phyloP scores from a whole-genome alignment of 2,329 filamentous ascomycete genomes.

The Graphilbum ipis-grandicollis region DNA sequence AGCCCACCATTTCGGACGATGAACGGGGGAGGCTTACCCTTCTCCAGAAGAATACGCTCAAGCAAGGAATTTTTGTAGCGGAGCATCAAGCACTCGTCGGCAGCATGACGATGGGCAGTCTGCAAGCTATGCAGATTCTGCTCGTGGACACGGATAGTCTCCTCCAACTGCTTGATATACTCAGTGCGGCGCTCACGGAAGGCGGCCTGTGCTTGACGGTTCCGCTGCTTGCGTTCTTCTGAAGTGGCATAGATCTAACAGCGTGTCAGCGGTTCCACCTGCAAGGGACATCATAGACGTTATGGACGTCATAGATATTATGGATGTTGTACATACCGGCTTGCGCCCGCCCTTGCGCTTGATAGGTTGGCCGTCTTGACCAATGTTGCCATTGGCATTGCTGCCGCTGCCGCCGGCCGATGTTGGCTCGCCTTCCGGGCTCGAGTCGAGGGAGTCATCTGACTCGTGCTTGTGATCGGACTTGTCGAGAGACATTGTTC shows the following conservation, averaged over 20 bases:
- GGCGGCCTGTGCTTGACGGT: conserved; percentile 90
- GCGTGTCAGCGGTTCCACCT: too few species aligned
- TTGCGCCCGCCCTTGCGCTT: conserved; percentile 97
- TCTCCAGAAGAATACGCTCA: conserved; percentile 88
- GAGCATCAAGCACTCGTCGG: conserved; percentile 94
- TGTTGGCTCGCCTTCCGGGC: conserved; percentile 36
- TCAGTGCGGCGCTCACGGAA: conserved; percentile 94
- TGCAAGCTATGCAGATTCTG: conserved; percentile 84
- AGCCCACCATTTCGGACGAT: not conserved
- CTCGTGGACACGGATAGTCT: conserved; percentile 93
- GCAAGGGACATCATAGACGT: too few species aligned
- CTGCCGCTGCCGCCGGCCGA: conserved; percentile 14
- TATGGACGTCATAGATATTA: too few species aligned
- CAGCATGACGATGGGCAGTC: conserved; percentile 82
- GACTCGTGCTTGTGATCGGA: conserved; percentile 35
- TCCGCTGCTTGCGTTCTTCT: conserved; percentile 94
- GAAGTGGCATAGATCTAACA: conserved; percentile 90
- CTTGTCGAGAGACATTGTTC: conserved; percentile 47
- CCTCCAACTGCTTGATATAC: conserved; percentile 98
- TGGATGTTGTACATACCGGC: conserved; percentile 75
- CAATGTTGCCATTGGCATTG: conserved; percentile 16
- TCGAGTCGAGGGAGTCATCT: conserved; percentile 43
- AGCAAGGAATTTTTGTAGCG: conserved; percentile 96
- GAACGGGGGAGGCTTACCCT: conserved; percentile 39
- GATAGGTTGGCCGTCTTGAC: conserved; percentile 45